A percentile compares a stretch with the other conserved stretches of the same genome.
Evolutionary conservation across 805 yeast species (phyloP).

Genomic region (Candida sanyiensis): DNA sequence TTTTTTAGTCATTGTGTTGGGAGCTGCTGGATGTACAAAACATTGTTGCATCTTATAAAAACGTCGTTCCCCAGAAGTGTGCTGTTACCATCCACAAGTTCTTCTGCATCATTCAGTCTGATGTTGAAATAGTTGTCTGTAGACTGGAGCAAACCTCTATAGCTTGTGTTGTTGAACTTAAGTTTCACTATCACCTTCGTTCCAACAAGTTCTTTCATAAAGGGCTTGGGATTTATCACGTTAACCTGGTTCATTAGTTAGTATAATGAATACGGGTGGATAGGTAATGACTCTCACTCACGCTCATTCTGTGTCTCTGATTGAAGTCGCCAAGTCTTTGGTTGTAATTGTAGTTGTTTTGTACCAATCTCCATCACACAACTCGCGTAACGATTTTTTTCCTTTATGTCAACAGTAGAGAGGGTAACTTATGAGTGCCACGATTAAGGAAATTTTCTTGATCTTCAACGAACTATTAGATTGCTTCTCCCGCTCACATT

Average conservation of each 20-base stretch:
- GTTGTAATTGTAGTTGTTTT: neutral
- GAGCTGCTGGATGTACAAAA: slow-evolving; percentile 40
- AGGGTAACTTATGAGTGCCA: too few species aligned
- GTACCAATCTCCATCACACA: too few species aligned
- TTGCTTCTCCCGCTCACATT: too few species aligned
- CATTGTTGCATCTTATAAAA: slow-evolving; percentile 87
- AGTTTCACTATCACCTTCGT: slow-evolving; percentile 68
- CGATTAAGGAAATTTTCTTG: too few species aligned
- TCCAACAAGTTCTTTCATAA: slow-evolving; percentile 67
- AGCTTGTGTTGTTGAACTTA: slow-evolving; percentile 89
- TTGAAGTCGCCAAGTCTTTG: too few species aligned
- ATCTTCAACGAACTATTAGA: too few species aligned
- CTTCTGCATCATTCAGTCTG: slow-evolving; percentile 59
- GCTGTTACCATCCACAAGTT: slow-evolving; percentile 41
- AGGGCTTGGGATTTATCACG: slow-evolving; percentile 90
- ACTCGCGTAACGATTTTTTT: too few species aligned
- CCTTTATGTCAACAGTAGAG: too few species aligned
- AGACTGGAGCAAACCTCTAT: slow-evolving; percentile 69
- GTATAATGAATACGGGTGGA: neutral
- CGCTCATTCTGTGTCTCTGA: slow-evolving; percentile 2
- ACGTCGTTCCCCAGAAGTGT: slow-evolving; percentile 65
- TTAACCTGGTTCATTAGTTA: slow-evolving; percentile 27
- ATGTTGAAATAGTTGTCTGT: slow-evolving; percentile 92
- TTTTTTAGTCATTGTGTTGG: slow-evolving; percentile 7
- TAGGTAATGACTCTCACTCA: neutral